Evolutionary conservation across 2,329 filamentous ascomycete species (phyloP).

Genomic region (Sporothrix protearum): DNA sequence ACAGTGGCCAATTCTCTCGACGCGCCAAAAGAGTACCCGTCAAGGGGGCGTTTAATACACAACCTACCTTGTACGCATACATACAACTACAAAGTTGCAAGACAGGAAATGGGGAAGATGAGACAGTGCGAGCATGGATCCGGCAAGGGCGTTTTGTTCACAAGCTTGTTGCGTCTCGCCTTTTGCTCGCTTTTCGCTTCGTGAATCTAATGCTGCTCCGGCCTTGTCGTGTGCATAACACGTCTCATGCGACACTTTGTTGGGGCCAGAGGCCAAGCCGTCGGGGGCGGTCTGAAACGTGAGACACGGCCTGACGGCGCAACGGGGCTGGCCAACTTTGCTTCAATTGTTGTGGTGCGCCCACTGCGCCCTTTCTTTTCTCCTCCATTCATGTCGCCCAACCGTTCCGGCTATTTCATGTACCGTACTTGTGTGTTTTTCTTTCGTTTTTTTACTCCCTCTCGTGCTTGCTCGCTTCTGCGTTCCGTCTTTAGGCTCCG

Average conservation of each 20-base stretch:
- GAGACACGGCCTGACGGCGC: slow-evolving; percentile 25
- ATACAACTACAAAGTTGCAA: too few relatives aligned
- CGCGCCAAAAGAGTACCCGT: too few relatives aligned
- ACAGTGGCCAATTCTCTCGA: too few relatives aligned
- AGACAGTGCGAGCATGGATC: not conserved
- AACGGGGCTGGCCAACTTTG: slow-evolving; percentile 11
- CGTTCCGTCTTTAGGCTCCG: slow-evolving; percentile 15
- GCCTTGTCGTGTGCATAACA: slow-evolving; percentile 8
- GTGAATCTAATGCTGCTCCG: not conserved
- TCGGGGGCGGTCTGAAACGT: slow-evolving; percentile 27
- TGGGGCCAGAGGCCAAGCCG: slow-evolving; percentile 24
- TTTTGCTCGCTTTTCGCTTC: not conserved
- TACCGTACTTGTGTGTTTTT: too few relatives aligned
- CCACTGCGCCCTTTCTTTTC: not conserved
- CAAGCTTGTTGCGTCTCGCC: not conserved
- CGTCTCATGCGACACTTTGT: slow-evolving; percentile 19
- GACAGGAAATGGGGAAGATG: not conserved
- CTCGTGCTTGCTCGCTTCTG: not conserved
- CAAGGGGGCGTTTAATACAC: too few relatives aligned
- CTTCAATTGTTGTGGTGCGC: not conserved
- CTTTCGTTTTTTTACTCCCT: not conserved
- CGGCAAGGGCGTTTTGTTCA: not conserved
- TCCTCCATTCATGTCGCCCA: not conserved
- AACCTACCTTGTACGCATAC: too few relatives aligned
- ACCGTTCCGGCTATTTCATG: not conserved